Percentiles rank a stretch among this genome's conserved stretches.
These are phyloP conservation scores for Amanita fuliginea DNA, from an alignment of 768 basidiomycete species.

Conservation along the genomic window DNA sequence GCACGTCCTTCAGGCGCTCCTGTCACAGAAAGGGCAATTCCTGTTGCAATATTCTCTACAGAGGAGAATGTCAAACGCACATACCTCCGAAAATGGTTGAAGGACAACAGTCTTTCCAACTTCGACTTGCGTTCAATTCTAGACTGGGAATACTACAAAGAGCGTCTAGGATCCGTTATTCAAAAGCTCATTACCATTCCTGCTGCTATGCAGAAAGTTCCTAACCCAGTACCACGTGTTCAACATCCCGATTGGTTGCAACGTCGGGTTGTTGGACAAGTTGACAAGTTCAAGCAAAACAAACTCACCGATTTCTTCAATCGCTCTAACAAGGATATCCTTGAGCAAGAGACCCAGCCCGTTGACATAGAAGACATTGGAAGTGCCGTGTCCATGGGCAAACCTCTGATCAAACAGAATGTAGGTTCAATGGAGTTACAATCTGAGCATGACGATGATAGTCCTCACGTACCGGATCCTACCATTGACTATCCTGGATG, in stretches of 20 bases:
- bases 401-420: slow-evolving; percentile 22
- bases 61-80: slow-evolving; percentile 83
- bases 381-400: slow-evolving; percentile 20
- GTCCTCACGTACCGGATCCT: slow-evolving; percentile 50
- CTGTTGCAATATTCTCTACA: slow-evolving; percentile 95
- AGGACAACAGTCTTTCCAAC: slow-evolving; percentile 75
- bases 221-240: slow-evolving; percentile 93
- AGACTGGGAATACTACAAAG: slow-evolving; percentile 98
- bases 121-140: slow-evolving; percentile 92
- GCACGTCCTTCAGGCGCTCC: slow-evolving; percentile 87
- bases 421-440: slow-evolving; percentile 39
- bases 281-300: slow-evolving; percentile 98
- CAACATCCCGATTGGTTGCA: slow-evolving; percentile 97
- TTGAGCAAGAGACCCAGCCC: slow-evolving; percentile 19
- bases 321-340: slow-evolving; percentile 21
- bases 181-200: slow-evolving; percentile 99
- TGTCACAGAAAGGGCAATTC: slow-evolving; percentile 94
- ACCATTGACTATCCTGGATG: slow-evolving; percentile 59
- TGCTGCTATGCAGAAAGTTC: slow-evolving; percentile 94
- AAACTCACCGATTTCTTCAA: slow-evolving; percentile 94
- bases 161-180: slow-evolving; percentile 93
- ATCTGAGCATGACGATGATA: slow-evolving; percentile 29
- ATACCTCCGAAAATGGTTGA: slow-evolving; percentile 94
- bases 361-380: slow-evolving; percentile 43
- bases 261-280: slow-evolving; percentile 75